phyloP scores from a whole-genome alignment of 176 grass and related monocot genomes.

The Oryza nivara region DNA sequence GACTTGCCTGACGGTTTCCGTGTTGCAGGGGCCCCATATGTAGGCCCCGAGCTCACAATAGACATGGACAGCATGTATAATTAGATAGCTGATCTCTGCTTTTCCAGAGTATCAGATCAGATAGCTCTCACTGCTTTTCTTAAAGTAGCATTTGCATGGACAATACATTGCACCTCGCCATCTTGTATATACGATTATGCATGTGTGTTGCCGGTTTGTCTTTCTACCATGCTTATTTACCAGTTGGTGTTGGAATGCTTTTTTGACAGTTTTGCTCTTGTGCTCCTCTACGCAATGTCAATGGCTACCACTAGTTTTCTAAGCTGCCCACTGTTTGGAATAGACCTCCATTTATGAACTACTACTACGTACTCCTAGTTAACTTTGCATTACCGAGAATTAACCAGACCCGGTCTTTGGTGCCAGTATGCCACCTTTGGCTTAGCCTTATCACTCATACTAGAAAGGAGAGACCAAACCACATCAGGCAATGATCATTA shows the following conservation, averaged over 20 bases:
- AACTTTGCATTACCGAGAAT: not conserved
- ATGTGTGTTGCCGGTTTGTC: slow-evolving; percentile 13
- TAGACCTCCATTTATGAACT: not conserved
- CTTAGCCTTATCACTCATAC: not conserved
- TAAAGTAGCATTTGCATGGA: not conserved
- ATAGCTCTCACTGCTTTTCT: not conserved
- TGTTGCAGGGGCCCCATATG: slow-evolving; percentile 41
- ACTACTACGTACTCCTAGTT: not conserved
- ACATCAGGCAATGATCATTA: not conserved
- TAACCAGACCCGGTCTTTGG: not conserved
- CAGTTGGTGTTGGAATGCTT: not conserved
- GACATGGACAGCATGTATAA: slow-evolving; percentile 32
- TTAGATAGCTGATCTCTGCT: slow-evolving; percentile 25
- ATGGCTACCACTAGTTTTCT: not conserved
- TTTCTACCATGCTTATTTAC: not conserved
- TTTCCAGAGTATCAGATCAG: not conserved
- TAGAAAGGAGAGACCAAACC: not conserved
- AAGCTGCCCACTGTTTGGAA: not conserved
- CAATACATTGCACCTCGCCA: slow-evolving; percentile 31
- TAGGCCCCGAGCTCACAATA: slow-evolving; percentile 47
- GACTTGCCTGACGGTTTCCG: slow-evolving; percentile 42
- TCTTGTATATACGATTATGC: slow-evolving; percentile 1
- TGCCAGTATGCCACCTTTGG: not conserved
- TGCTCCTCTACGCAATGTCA: not conserved
- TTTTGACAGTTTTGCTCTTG: not conserved